Base-by-base conservation (phyloP, 2,329 filamentous ascomycete genomes). In the Ophiognomonia clavigignenti-juglandacearum region DNA sequence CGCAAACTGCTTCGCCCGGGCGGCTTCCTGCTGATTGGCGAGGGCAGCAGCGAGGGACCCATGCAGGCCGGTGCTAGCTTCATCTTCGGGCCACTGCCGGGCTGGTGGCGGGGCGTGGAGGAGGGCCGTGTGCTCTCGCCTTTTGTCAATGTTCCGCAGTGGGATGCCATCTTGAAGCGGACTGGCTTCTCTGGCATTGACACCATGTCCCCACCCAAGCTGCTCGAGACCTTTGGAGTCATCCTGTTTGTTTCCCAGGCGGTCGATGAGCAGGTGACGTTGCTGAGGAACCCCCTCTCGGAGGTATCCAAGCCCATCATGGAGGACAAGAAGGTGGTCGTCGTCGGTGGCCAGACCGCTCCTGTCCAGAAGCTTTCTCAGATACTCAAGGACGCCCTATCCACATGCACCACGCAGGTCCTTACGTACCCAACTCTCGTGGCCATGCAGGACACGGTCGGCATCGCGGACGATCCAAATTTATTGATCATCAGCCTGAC, bases 1-100 rank as follows among this genome's bases (percentile, higher is more conserved):
- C 58, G 62, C 6, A 49, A 48, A 3, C 52, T 68, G 1, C 47
- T 68, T 1, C 62, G 58, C 14, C 61, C 68, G 0, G 64, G 61
- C 2, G 70, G 70, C 0, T 62, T 62, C 24, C 53, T 73, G 1
- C 18, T 57, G 1, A 10, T 57, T 1, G 34, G 42, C 2, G 55
- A 57, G 20, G 42, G 42, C 22, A 54, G 31, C 7, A 23, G 36
- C 27, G 10, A 27, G 42, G 10, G 24, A 23, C n/a, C 27, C 29
- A n/a, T n/a, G n/a, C n/a, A n/a, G n/a, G n/a, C n/a, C n/a, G n/a
- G n/a, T 14, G 35, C 20, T 6, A 32, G 43, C 6, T 19, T 46
- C 9, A 43, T 43, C 10, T 47, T 50, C 14, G 48, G 48, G 2
- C 39, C 43, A 2, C n/a, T 51, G 3, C 48, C 48, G 18, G 44